Percentiles rank a stretch among this genome's conserved stretches.
These are phyloP conservation scores for Lepiota subincarnata DNA, from an alignment of 768 basidiomycete genomes.

Conservation along the genomic window DNA sequence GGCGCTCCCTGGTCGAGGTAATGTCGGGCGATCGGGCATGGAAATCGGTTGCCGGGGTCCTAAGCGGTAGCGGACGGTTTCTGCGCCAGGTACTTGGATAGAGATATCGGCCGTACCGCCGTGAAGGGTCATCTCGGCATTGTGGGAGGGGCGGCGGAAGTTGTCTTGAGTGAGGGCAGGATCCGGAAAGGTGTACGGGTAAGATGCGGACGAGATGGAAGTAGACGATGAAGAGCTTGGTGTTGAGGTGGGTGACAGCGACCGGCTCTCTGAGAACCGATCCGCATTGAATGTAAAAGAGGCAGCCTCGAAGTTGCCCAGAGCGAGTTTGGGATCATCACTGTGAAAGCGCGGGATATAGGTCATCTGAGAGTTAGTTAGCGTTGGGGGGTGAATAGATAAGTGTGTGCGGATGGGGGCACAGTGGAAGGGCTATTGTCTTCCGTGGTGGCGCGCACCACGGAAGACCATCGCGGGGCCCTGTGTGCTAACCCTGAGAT, in stretches of 20 bases:
- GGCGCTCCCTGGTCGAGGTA: slow-evolving; percentile 50
- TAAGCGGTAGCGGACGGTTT: slow-evolving; percentile 59
- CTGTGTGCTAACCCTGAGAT: background rate
- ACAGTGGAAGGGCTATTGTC: background rate
- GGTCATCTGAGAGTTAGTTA: slow-evolving; percentile 38
- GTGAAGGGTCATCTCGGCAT: slow-evolving; percentile 64
- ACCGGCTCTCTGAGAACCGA: slow-evolving; percentile 49
- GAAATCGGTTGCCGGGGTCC: slow-evolving; percentile 45
- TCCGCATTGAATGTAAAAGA: slow-evolving; percentile 15
- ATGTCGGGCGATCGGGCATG: slow-evolving; percentile 41
- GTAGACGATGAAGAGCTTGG: slow-evolving; percentile 60
- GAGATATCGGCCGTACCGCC: slow-evolving; percentile 74
- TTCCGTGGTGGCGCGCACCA: background rate
- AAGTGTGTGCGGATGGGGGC: background rate
- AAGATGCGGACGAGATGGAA: slow-evolving; percentile 63
- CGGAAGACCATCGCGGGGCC: background rate
- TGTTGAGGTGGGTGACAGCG: slow-evolving; percentile 65
- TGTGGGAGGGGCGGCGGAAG: slow-evolving; percentile 56
- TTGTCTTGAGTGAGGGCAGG: slow-evolving; percentile 39
- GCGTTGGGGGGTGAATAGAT: background rate
- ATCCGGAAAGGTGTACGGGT: slow-evolving; percentile 56
- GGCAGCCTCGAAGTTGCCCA: slow-evolving; percentile 12
- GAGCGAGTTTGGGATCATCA: slow-evolving; percentile 23
- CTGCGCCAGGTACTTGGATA: slow-evolving; percentile 36
- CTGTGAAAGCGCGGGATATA: slow-evolving; percentile 21